phyloP scores from a whole-genome alignment of 352 stramenopile genomes.

The Phytophthora litchii region DNA sequence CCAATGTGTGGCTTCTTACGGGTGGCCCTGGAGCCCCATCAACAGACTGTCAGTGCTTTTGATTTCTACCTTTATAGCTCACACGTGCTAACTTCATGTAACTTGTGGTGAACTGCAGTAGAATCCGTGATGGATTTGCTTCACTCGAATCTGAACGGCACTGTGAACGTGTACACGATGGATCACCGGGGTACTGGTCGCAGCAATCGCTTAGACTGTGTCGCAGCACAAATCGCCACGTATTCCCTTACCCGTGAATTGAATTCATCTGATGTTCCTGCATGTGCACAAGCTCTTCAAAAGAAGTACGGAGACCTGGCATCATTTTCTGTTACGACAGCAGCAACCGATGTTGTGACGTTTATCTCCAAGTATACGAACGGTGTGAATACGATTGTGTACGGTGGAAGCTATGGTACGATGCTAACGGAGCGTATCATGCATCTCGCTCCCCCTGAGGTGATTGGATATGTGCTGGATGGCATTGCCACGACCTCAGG shows the following conservation, averaged over 20 bases:
- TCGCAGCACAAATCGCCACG: not conserved
- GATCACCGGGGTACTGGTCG: not conserved
- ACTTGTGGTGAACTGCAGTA: no score
- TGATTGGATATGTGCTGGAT: not conserved
- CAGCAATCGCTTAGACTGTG: not conserved
- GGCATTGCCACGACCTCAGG: not conserved
- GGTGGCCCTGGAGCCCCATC: no score
- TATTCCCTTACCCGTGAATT: no score
- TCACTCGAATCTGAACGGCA: no score
- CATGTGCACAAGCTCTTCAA: no score
- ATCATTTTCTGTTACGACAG: not conserved
- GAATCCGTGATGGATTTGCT: no score
- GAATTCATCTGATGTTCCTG: no score
- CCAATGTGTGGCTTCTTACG: no score
- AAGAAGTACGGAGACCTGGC: not conserved
- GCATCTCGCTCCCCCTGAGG: not conserved
- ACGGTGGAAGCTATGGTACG: not conserved
- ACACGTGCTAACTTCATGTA: no score
- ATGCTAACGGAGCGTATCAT: not conserved
- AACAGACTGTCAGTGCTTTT: no score
- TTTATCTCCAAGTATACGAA: not conserved
- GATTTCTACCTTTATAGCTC: no score
- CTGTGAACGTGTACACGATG: not conserved
- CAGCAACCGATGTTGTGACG: not conserved
- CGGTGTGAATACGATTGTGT: not conserved